Base-by-base conservation (phyloP, 75 land plant species). In the Sequoia sempervirens region DNA sequence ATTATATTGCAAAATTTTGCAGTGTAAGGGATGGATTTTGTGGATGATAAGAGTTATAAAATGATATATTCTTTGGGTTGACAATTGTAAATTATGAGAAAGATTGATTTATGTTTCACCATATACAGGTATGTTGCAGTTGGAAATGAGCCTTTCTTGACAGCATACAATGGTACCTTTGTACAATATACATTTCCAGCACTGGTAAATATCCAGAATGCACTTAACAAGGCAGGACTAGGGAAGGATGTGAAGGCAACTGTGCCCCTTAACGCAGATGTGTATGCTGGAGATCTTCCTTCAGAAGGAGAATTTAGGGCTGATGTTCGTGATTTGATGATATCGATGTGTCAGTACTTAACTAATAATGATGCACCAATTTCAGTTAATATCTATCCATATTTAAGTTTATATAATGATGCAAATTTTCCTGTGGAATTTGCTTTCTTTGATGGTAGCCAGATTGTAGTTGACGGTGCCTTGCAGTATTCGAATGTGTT, bases 121-220 rank as follows among this genome's bases (percentile, higher is more conserved):
- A 30, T 76, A n/a, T 84, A 83, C 90, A 94, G 96, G 85, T 94
- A 88, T 84, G 96, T 94, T 14, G 97, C 96, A 18, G 97, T 95
- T 58, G 96, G 94, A 15, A 94, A 93, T 41, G 95, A 94, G 85
- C 96, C 96, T 41, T 94, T 94, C 69, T 72, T 95, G 45, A 20
- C n/a, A n/a, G 79, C 93, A n/a, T 95, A 88, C 89, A 94, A 95
- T 41, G 93, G 92, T 46, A 88, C 83, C 40, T 95, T 89, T 83
- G 41, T 88, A 5, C 52, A 79, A 18, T 82, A 78, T 34, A 91
- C 96, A 8, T 86, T 91, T 32, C 97, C 97, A 17, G 97, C 97
- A 10, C 87, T 93, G 7, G 85, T 83, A 38, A 94, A 95, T 85
- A 86, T 95, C 20, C 94, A 91, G 75, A 73, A 86, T 23, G 94